Percentiles rank a stretch among this genome's conserved stretches.
These are phyloP conservation scores for Middelhovenomyces tepae DNA, from an alignment of 805 yeast species.

Conservation along the genomic window DNA sequence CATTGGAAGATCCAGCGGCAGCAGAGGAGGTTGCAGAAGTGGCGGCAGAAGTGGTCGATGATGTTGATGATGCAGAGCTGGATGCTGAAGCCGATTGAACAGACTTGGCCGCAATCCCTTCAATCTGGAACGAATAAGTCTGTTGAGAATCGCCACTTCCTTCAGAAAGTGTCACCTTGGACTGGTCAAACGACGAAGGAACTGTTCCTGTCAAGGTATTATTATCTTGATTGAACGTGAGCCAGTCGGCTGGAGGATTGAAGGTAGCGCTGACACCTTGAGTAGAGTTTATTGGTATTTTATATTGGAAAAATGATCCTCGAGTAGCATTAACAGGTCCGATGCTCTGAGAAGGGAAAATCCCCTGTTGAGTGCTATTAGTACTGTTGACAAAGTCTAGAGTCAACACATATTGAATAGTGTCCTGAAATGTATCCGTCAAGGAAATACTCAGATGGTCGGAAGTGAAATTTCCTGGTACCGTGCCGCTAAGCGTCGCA, in stretches of 20 bases:
- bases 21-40: conserved; percentile 23
- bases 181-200: conserved; percentile 40
- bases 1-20: conserved; percentile 13
- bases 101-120: conserved; percentile 19
- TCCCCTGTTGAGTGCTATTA: conserved; percentile 12
- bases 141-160: conserved; percentile 36
- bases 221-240: conserved; percentile 50
- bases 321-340: conserved; percentile 57
- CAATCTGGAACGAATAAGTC: conserved; percentile 18
- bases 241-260: conserved; percentile 44
- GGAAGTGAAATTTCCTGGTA: conserved; percentile 41
- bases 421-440: conserved; percentile 28
- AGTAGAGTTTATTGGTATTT: conserved; percentile 49
- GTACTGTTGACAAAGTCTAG: conserved; percentile 17
- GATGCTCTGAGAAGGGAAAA: conserved; percentile 40
- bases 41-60: conserved; percentile 25
- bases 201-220: conserved; percentile 59
- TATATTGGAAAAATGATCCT: conserved; percentile 44
- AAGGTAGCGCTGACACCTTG: conserved; percentile 30
- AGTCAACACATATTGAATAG: conserved; percentile 21
- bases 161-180: conserved; percentile 39
- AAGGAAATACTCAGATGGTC: conserved; percentile 34
- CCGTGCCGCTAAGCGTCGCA: conserved; percentile 59
- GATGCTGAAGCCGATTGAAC: conserved; percentile 19
- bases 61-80: conserved; percentile 22